Conservation (phyloP, 75 land plant genomes). For the Cryptomeria japonica region DNA sequence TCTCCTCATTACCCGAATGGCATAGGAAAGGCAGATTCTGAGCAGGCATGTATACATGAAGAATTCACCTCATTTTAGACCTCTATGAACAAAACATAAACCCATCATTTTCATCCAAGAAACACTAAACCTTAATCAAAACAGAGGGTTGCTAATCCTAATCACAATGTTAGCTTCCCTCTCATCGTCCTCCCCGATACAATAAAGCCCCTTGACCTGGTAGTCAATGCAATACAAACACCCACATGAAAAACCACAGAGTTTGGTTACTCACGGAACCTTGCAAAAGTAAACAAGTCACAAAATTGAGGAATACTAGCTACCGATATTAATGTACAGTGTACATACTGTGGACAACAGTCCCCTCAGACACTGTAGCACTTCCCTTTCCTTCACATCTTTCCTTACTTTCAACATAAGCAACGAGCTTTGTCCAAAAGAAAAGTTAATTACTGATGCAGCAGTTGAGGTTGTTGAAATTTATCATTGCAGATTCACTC, state of each 20-base stretch:
- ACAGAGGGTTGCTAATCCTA: neutral
- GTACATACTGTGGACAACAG: neutral
- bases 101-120: neutral
- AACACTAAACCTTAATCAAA: neutral
- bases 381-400: neutral
- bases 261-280: constrained; percentile 5
- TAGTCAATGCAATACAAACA: neutral
- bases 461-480: neutral
- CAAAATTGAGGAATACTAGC: neutral
- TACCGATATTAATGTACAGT: neutral
- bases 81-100: neutral
- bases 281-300: neutral
- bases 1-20: neutral
- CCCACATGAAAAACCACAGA: neutral
- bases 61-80: neutral
- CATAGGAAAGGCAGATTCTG: neutral
- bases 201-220: neutral
- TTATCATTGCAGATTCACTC: neutral
- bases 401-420: neutral
- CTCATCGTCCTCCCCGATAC: neutral
- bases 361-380: neutral
- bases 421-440: neutral
- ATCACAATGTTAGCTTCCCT: neutral
- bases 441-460: neutral
- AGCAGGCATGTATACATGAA: neutral